Percentiles rank a stretch among this genome's conserved stretches.
Evolutionary conservation across 192 early-diverging fungal genomes (phyloP).

Genomic region (Coemansia sp.): DNA sequence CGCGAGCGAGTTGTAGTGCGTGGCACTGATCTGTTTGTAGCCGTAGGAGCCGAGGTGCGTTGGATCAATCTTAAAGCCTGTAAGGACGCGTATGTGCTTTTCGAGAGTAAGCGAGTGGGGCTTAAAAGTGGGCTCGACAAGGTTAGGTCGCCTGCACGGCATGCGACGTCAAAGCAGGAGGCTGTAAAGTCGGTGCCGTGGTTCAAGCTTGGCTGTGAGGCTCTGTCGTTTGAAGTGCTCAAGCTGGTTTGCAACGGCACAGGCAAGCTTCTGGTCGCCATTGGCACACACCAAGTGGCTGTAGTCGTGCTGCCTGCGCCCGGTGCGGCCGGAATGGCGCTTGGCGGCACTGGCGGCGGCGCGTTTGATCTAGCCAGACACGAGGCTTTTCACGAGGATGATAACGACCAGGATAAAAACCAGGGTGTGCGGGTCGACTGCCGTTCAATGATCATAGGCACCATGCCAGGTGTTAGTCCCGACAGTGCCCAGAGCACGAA

Average conservation of each 20-base stretch:
- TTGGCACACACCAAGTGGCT: slow-evolving; percentile 58
- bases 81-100: slow-evolving; percentile 59
- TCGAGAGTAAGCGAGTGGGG: slow-evolving; percentile 31
- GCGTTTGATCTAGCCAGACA: slow-evolving; percentile 34
- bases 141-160: neutral
- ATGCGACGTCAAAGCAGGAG: slow-evolving; percentile 15
- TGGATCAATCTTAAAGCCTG: slow-evolving; percentile 59
- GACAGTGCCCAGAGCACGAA: neutral
- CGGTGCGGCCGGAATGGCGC: slow-evolving; percentile 21
- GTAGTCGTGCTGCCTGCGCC: slow-evolving; percentile 58
- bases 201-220: slow-evolving; percentile 39
- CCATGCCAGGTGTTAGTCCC: neutral
- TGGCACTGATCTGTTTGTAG: slow-evolving; percentile 61
- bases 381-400: slow-evolving; percentile 9
- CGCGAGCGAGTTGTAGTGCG: slow-evolving; percentile 39
- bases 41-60: slow-evolving; percentile 58
- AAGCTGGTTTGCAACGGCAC: slow-evolving; percentile 54
- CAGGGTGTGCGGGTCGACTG: slow-evolving; percentile 32
- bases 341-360: slow-evolving; percentile 13
- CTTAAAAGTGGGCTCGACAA: slow-evolving; percentile 5
- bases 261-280: slow-evolving; percentile 61
- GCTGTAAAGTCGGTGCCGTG: slow-evolving; percentile 35
- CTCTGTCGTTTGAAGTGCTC: slow-evolving; percentile 58
- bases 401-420: neutral
- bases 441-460: slow-evolving; percentile 33